Evolutionary conservation across 257 asterid species (phyloP).

Genomic region (Coffea eugenioides): DNA sequence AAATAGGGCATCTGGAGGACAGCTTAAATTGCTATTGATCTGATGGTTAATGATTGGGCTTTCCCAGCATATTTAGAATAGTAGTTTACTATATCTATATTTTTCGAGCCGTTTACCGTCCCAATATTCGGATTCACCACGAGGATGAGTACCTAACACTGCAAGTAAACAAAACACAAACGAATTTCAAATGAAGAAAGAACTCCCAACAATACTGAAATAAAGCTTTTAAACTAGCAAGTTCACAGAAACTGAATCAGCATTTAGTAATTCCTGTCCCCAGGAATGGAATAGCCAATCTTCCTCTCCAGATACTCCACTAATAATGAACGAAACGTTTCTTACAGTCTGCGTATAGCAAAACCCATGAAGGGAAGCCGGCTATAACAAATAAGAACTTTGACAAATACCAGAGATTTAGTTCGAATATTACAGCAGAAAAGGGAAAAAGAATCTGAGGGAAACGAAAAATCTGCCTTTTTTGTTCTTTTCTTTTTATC

Average conservation of each 20-base stretch:
- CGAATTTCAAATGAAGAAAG: not conserved
- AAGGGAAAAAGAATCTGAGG: constrained; percentile 1
- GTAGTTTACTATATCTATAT: not conserved
- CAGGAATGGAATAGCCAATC: constrained; percentile 13
- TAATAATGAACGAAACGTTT: constrained; percentile 13
- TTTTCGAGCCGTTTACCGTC: not conserved
- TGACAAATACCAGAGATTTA: constrained; percentile 8
- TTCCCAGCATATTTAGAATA: not conserved
- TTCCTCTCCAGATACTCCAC: not conserved
- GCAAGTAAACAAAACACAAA: not conserved
- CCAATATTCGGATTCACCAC: not conserved
- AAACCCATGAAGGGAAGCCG: constrained; percentile 12
- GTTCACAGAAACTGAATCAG: not conserved
- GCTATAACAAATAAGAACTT: not conserved
- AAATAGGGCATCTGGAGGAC: not conserved
- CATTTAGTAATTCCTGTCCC: constrained; percentile 1
- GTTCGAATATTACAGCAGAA: constrained; percentile 24
- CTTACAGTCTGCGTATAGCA: constrained; percentile 18
- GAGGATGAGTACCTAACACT: not conserved
- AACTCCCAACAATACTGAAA: not conserved
- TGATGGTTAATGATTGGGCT: not conserved
- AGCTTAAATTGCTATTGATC: not conserved
- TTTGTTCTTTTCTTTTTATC: not conserved
- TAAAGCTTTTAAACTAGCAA: not conserved
- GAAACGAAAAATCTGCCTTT: constrained; percentile 24